Evolutionary conservation across 1,139 yeast species (phyloP).

Genomic region (Zygosaccharomyces pseudobailii): DNA sequence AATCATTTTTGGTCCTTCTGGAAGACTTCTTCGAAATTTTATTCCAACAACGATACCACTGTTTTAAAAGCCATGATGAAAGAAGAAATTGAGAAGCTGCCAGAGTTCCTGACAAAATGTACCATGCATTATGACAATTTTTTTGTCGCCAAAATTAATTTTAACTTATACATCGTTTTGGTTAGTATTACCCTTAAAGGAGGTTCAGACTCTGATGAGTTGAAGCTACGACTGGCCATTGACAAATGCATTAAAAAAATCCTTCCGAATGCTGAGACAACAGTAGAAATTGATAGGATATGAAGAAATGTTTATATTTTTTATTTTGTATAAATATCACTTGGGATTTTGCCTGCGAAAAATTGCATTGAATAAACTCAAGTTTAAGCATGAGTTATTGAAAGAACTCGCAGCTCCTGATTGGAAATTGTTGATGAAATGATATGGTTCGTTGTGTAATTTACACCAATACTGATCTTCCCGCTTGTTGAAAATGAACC

Average conservation of each 20-base stretch:
- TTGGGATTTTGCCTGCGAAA: conserved; percentile 65
- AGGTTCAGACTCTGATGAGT: conserved; percentile 67
- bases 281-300: conserved; percentile 51
- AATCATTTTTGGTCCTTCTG: not conserved
- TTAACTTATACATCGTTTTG: conserved; percentile 53
- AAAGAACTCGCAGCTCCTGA: conserved; percentile 18
- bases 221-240: conserved; percentile 50
- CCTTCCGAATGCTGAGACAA: conserved; percentile 45
- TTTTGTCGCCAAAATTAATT: conserved; percentile 57
- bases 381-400: conserved; percentile 39
- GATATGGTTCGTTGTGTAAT: conserved; percentile 26
- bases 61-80: conserved; percentile 40
- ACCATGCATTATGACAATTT: conserved; percentile 41
- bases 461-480: conserved; percentile 15
- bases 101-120: conserved; percentile 48
- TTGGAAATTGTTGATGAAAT: conserved; percentile 27
- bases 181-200: conserved; percentile 55
- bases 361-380: conserved; percentile 71
- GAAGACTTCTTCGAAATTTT: not conserved
- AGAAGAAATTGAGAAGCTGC: conserved; percentile 41
- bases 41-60: conserved; percentile 35
- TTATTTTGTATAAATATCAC: conserved; percentile 18
- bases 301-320: conserved; percentile 3
- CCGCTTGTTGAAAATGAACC: conserved; percentile 25
- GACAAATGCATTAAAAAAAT: conserved; percentile 42